Base-by-base conservation (phyloP, 148 eudicot genomes). In the Amaranthus cruentus region DNA sequence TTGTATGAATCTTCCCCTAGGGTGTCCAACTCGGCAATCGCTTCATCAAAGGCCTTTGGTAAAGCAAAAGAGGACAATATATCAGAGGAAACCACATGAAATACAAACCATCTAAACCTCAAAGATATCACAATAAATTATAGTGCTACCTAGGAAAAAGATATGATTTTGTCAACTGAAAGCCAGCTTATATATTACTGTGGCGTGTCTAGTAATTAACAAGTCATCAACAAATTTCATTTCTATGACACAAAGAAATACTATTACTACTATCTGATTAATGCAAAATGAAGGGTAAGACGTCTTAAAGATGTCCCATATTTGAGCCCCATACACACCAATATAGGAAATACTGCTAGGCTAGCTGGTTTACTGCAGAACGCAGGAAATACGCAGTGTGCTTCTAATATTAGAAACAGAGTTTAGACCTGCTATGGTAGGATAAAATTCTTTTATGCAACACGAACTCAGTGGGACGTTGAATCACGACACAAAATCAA, bases 1-100 rank as follows among this genome's bases (percentile, higher is more conserved):
- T 87, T 87, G 85, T 87, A 87, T 48, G 90, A 87, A 51, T 84
- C 90, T 76, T 87, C 90, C n/a, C 90, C 90, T 4, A 87, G 82
- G 48, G 86, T 87, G 73, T 87, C 90, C 83, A 87, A 75, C 79
- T 87, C 90, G 7, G 86, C 90, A 64, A 87, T 87, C 5, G 90
- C 90, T 74, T 87, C 88, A 70, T 87, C 90, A 70, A 87, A 87
- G 69, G 90, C 90, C 90, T 87, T 38, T 11, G 28, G 38, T 28
- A 53, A 47, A 52, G 28, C 59, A 47, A 55, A 47, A 28, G 43
- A 68, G 28, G 38, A 43, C 55, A 55, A 10, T 58, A 43, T 44
- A 59, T 66, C 49, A 79, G 60, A 55, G 44, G 47, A 50, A 62
- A n/a, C 61, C 52, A 53, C 51, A 15, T 55, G 38, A 63, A 28